Evolutionary conservation across 441 rosid species (phyloP), one percentile per base, ranked within the genome.

Genomic region (Capsella rubella): DNA sequence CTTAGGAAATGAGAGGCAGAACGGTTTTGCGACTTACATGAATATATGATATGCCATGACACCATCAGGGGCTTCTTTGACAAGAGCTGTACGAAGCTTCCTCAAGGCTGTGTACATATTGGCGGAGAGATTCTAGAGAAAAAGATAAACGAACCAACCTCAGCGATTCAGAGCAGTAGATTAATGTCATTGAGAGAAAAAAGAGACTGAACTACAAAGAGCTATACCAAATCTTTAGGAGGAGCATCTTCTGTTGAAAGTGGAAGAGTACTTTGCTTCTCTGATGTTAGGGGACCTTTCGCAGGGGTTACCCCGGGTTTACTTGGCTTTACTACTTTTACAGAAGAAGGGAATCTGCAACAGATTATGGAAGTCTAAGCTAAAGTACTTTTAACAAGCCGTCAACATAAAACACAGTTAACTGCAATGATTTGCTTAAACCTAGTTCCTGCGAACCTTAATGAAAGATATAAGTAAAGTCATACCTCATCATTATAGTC

Each of bases 21-120:
- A 56, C 29, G 40, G 51, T 18, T 6, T 27, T 58, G 8, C 31
- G 81, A 79, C 87, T 86, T 70, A 91, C 99, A 82, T 85, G 71
- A 95, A 95, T 85, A 95, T 92, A 80, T 95, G 99, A 82, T 95
- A 92, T 42, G 96, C 96, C 89, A 83, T 85, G 71, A 90, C 90
- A 16, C 88, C 87, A 2, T 89, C 96, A 60, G 89, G 90, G 72
- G 88, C 87, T 86, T 95, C 99, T 82, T 86, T 93, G 50, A 89
- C 84, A 71, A 95, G 91, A 78, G 47, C 60, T 57, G 91, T 85
- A 69, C 99, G 96, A 52, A 95, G 96, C 80, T 84, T 67, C 69
- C 96, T 82, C 84, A 95, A 64, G 65, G 97, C 86, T 64, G 84
- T 73, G 78, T 80, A 90, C 68, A 95, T 55, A 76, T 81, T 89